Conservation (phyloP, 2,329 filamentous ascomycete genomes). For the Penicillium sp. region DNA sequence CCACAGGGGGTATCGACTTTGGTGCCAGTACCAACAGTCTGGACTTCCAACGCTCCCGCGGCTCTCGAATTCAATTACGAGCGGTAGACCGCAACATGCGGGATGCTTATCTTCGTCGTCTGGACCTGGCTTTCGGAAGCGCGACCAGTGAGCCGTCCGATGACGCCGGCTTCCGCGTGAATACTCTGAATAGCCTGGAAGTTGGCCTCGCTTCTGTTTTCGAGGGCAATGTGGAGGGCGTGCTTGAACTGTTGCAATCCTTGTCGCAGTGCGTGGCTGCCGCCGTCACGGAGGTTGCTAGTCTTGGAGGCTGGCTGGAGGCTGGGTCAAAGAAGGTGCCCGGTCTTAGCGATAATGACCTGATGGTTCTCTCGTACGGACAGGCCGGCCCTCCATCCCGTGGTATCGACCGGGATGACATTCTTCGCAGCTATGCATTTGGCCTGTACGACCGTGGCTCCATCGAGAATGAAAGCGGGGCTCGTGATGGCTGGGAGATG, state of each 20-base stretch:
- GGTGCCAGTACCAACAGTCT: constrained; percentile 26
- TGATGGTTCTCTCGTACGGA: constrained; percentile 78
- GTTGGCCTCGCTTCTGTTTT: constrained; percentile 81
- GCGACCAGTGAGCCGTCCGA: constrained; percentile 69
- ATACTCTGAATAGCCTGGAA: constrained; percentile 75
- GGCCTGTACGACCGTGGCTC: constrained; percentile 53
- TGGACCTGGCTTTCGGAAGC: constrained; percentile 70
- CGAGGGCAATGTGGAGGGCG: constrained; percentile 78
- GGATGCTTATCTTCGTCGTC: constrained; percentile 73
- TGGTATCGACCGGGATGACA: constrained; percentile 75
- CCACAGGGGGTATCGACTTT: constrained; percentile 35
- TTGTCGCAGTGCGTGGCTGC: constrained; percentile 83
- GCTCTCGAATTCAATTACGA: constrained; percentile 42
- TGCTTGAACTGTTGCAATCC: constrained; percentile 72
- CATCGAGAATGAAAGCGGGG: constrained; percentile 39
- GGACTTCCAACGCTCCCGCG: constrained; percentile 30
- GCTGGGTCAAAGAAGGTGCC: constrained; percentile 62
- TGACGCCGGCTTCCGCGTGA: constrained; percentile 67
- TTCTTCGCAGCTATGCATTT: constrained; percentile 76
- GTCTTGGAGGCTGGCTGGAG: constrained; percentile 81
- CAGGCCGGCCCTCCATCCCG: constrained; percentile 49
- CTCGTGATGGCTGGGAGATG: constrained; percentile 83
- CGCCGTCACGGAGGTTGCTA: constrained; percentile 80
- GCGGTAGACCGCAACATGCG: constrained; percentile 58
- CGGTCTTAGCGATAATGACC: constrained; percentile 75